Evolutionary conservation across 768 basidiomycete species (phyloP).

Genomic region (Chiua virens): DNA sequence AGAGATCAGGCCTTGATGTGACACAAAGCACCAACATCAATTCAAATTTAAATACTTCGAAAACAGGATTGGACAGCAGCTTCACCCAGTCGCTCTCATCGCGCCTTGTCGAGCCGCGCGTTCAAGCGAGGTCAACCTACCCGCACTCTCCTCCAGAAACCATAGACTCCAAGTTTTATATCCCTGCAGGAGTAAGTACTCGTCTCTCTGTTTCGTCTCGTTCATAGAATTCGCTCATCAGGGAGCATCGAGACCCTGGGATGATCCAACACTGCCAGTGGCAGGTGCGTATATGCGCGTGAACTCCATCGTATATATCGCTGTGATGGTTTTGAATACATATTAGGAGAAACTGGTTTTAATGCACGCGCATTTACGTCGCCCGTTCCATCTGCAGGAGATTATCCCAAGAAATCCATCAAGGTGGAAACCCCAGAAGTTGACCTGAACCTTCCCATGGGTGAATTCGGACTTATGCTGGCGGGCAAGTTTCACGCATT

Average conservation of each 20-base stretch:
- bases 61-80: constrained; percentile 5
- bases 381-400: constrained; percentile 3
- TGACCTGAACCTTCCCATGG: neutral
- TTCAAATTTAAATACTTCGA: constrained; percentile 1
- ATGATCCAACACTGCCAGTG: constrained; percentile 12
- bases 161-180: constrained; percentile 3
- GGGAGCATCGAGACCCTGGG: constrained; percentile 10
- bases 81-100: constrained; percentile 12
- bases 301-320: neutral
- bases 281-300: constrained; percentile 28
- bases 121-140: constrained; percentile 5
- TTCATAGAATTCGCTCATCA: neutral
- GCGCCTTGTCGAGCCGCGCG: constrained; percentile 12
- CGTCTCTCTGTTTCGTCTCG: neutral
- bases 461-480: constrained; percentile 1
- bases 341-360: constrained; percentile 13
- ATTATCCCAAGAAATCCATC: constrained; percentile 2
- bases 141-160: no score
- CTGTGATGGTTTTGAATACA: neutral
- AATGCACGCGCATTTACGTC: constrained; percentile 2
- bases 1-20: constrained; percentile 8
- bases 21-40: constrained; percentile 5
- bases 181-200: constrained; percentile 8
- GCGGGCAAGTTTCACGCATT: neutral
- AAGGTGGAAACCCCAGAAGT: constrained; percentile 9